Conservation (phyloP, 2,329 filamentous ascomycete species). For the Cercospora canescens region DNA sequence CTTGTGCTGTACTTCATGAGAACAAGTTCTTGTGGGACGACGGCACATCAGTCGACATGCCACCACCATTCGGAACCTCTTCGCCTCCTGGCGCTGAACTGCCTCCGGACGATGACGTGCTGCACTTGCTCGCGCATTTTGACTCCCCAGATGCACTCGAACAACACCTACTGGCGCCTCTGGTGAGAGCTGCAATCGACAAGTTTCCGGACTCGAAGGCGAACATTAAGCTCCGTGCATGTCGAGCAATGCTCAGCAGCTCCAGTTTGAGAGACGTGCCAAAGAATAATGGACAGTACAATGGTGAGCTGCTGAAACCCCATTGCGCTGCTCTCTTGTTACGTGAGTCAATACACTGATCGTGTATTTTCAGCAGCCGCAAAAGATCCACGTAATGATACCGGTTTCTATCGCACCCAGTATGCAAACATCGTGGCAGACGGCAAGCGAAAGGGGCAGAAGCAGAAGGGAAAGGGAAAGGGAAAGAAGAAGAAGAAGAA, state of each 20-base stretch:
- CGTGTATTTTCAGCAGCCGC: neutral
- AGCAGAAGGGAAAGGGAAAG: neutral
- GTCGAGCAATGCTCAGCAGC: neutral
- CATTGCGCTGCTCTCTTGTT: neutral
- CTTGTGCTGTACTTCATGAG: too few species aligned
- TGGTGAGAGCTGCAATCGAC: neutral
- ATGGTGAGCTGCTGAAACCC: neutral
- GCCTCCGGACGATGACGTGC: neutral
- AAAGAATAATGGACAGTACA: neutral
- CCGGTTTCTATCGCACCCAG: neutral
- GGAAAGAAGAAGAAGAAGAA: too few species aligned
- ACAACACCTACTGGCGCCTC: neutral
- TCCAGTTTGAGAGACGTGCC: neutral
- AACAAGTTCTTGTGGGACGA: too few species aligned
- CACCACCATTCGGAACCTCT: too few species aligned
- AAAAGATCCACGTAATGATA: neutral
- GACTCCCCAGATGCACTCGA: neutral
- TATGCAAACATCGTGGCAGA: neutral
- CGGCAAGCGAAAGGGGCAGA: neutral
- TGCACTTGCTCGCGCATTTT: neutral
- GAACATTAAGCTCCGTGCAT: neutral
- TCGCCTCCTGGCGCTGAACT: too few species aligned
- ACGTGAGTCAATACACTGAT: neutral
- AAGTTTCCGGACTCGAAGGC: neutral
- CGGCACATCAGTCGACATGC: too few species aligned